Base-by-base conservation (phyloP, 306 rosid species). In the Calophaca sinica region DNA sequence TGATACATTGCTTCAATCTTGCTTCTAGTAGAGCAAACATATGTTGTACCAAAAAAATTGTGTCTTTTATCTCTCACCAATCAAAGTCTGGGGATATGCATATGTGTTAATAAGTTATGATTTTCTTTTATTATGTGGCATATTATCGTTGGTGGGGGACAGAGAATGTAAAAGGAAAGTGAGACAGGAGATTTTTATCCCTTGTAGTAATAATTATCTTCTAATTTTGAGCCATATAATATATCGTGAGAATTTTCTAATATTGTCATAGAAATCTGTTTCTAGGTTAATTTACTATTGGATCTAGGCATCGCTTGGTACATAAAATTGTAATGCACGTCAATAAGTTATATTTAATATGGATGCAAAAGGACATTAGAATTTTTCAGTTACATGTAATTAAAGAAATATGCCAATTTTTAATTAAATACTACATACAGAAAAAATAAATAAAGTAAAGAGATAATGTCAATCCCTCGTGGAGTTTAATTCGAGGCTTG, bases 321-420 rank as follows among this genome's bases (percentile, higher is more conserved):
- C 77, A 38, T 5, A 49, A 78, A 69, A 71, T 78, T 78, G 76
- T 33, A 20, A 45, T 61, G 58, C 71, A 70, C 48, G 72, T 50
- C 46, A 51, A 60, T 29, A 29, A 38, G 69, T 26, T 14, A 52
- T 61, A 46, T 9, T 15, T 69, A 48, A 36, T 29, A 48, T 38
- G 32, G 32, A 36, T 36, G 49, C 48, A 38, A 42, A 36, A 1
- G 7, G 33, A 2, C 7, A 9, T 41, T 14, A 2, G 9, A 62
- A 13, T 38, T 3, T 35, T 38, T 38, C 3, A 61, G 5, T 7
- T 60, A 26, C 7, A 10, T 48, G 11, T 48, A 48, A 48, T 48
- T 4, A 12, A 12, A 48, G 5, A 4, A 10, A 11, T 20, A 48
- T 48, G 14, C 2, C 14, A 48, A 48, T 2, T 48, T 48, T 48